phyloP scores from a whole-genome alignment of 2,329 filamentous ascomycete genomes.

The Aspergillus pseudoviridinutans region DNA sequence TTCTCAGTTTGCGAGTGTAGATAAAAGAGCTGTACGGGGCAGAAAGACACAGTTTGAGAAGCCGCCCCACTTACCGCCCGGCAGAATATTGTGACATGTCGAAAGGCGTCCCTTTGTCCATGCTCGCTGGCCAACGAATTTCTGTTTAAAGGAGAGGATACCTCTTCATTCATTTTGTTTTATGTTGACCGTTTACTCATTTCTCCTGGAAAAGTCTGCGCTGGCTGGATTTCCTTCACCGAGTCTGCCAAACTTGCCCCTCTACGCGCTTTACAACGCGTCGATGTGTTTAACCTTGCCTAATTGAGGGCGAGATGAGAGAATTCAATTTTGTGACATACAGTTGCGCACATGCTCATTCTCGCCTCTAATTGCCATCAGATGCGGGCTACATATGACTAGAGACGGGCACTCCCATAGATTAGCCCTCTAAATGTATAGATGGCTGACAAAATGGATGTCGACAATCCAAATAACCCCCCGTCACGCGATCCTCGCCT shows the following conservation, averaged over 20 bases:
- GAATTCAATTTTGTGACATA: neutral
- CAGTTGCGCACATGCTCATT: neutral
- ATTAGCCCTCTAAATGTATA: neutral
- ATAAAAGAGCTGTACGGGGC: conserved; percentile 12
- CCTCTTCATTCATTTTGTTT: neutral
- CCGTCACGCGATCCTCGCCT: conserved; percentile 21
- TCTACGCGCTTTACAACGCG: neutral
- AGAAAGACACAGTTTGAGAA: conserved; percentile 10
- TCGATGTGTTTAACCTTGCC: neutral
- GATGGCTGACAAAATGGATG: conserved; percentile 10
- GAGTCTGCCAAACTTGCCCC: neutral
- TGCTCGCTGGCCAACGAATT: neutral
- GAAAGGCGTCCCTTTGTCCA: neutral
- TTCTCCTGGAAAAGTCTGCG: neutral
- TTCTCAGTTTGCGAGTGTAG: neutral
- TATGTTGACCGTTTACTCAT: neutral
- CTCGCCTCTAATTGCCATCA: neutral
- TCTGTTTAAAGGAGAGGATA: neutral
- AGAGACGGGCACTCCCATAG: neutral
- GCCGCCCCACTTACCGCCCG: conserved; percentile 19
- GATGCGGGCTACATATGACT: neutral
- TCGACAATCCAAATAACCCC: conserved; percentile 9
- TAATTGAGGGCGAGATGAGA: neutral
- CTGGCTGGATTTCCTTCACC: neutral
- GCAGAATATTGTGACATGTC: conserved; percentile 18